Evolutionary conservation across 2,329 filamentous ascomycete species (phyloP).

Genomic region (Aspergillus niger): DNA sequence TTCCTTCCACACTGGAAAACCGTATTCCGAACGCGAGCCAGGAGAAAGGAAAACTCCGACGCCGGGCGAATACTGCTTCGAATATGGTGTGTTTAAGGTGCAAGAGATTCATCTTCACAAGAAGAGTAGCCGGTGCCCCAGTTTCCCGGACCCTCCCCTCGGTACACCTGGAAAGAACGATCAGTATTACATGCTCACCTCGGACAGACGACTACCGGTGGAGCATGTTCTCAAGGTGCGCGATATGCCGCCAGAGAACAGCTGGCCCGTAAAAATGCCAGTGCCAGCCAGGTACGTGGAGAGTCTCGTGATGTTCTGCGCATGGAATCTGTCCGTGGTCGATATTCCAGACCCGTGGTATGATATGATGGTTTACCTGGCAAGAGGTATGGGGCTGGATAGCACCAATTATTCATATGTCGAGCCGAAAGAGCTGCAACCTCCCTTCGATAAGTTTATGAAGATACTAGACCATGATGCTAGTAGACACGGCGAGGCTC

Average conservation of each 20-base stretch:
- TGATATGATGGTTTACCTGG: too few relatives aligned
- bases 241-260: background rate
- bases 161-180: background rate
- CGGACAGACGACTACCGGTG: background rate
- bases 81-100: too few relatives aligned
- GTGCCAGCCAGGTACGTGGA: background rate
- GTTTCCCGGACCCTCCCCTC: background rate
- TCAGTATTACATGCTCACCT: background rate
- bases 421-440: too few relatives aligned
- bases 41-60: too few relatives aligned
- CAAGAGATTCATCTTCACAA: too few relatives aligned
- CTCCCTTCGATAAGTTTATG: too few relatives aligned
- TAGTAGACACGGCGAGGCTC: too few relatives aligned
- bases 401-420: too few relatives aligned
- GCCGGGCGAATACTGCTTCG: too few relatives aligned
- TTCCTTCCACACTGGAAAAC: background rate
- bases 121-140: background rate
- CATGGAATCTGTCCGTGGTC: background rate
- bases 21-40: background rate
- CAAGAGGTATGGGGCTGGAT: too few relatives aligned
- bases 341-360: background rate
- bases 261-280: background rate
- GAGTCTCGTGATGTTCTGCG: background rate
- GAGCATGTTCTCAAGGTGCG: background rate
- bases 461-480: too few relatives aligned